Base-by-base conservation (phyloP, 108 stramenopile species). In the Nitzschia sp. region DNA sequence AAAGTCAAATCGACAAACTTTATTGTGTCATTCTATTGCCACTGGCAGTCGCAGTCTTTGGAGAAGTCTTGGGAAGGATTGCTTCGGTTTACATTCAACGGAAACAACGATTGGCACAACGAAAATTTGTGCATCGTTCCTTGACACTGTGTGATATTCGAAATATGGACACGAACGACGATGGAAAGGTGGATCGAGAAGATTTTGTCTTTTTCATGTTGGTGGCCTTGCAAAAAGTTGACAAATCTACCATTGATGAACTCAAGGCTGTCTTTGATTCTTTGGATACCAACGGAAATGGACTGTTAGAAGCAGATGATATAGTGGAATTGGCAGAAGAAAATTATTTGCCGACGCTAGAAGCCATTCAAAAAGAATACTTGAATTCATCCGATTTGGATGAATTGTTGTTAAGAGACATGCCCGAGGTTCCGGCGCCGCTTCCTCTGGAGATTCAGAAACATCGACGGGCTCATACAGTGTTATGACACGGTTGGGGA, bases 171-270 rank as follows among this genome's bases (percentile, higher is more conserved):
- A 36, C 47, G 13, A 61, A 85, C 59, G 26, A 67, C 21, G 72
- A 83, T 76, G 77, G 82, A 8, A 54, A 72, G 60, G 88, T 87
- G 17, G 46, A 46, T 56, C 51, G 69, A 54, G 70, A 74, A 46
- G 85, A 84, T 17, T 87, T 82, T 38, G 15, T 87, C 2, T 31
- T 51, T 38, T 84, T 80, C 71, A 82, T 84, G 80, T 68, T 87
- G 19, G 56, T 79, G 5, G 72, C 85, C 0, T 65, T 90, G 74
- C 72, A 84, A 62, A 90, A 90, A 70, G 85, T 86, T 25, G 62
- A 72, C 17, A 33, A 36, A 28, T 23, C 21, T 2, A 56, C 57
- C 19, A 63, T 72, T 24, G 53, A 70, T 2, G 58, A 71, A 30
- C 34, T 78, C 6, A 58, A 48, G 29, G 0, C 18, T 1, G 13